Evolutionary conservation across 257 asterid species (phyloP).

Genomic region (Mentha longifolia): DNA sequence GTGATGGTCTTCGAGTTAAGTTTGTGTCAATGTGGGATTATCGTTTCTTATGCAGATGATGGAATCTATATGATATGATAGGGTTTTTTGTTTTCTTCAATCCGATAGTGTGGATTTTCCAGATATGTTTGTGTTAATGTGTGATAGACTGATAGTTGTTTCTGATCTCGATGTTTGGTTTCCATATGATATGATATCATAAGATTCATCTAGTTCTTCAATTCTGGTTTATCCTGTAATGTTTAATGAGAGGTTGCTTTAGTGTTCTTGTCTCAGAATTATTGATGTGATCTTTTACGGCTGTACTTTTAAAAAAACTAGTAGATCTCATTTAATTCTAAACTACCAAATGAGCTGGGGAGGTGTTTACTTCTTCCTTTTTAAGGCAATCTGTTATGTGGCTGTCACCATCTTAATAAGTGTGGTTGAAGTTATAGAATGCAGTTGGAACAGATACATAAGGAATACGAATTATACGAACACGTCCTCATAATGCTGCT

Average conservation of each 20-base stretch:
- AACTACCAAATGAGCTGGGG: slow-evolving; percentile 22
- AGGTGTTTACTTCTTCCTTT: not conserved
- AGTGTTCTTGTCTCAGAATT: slow-evolving; percentile 12
- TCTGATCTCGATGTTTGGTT: slow-evolving; percentile 22
- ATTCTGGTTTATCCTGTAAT: slow-evolving; percentile 8
- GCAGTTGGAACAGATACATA: not conserved
- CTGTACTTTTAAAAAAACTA: slow-evolving; percentile 3
- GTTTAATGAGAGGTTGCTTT: slow-evolving; percentile 11
- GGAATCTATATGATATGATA: not conserved
- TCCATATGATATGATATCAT: slow-evolving; percentile 1
- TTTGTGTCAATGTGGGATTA: not conserved
- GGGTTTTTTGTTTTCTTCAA: not conserved
- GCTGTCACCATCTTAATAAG: not conserved
- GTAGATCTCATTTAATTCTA: slow-evolving; percentile 17
- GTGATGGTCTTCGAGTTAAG: not conserved
- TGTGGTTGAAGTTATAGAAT: slow-evolving; percentile 6
- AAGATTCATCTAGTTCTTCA: slow-evolving; percentile 19
- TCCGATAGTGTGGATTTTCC: not conserved
- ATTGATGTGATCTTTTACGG: slow-evolving; percentile 16
- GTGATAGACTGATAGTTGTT: not conserved
- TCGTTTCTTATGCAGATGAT: not conserved
- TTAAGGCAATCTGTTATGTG: slow-evolving; percentile 25
- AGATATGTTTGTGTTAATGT: not conserved
- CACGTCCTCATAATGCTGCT: slow-evolving; percentile 4
- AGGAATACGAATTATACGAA: not conserved